Base-by-base conservation (phyloP, 805 yeast species). In the Metschnikowia kunwiensis region DNA sequence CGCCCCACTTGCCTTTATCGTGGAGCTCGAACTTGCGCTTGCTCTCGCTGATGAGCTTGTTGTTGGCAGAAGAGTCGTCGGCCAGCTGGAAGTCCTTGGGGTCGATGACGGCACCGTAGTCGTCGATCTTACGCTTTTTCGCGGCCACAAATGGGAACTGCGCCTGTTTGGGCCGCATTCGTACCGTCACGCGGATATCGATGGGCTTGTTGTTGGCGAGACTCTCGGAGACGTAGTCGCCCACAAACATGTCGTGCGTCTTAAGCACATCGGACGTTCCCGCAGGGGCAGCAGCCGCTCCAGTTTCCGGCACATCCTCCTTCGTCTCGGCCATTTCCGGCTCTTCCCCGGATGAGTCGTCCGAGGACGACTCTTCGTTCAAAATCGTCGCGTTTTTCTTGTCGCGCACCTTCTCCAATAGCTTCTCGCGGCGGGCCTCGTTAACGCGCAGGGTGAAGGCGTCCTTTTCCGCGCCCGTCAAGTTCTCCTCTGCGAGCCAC, bases 61-160 rank as follows among this genome's bases (percentile, higher is more conserved):
- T 55, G 40, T 63, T 62, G 23, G 60, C 53, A 15, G 54, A 62
- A 47, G 77, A 82, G 45, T 78, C 85, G 19, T 44, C 50, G 31
- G 68, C 65, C 37, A 71, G 71, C 44, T 70, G 72, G 51, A 80
- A 83, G 48, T 81, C 82, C 24, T 77, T 75, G 27, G 73, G 72
- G 43, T 82, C 80, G 14, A 89, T 79, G 2, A 80, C 61, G 38
- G 78, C 81, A 20, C 99, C 99, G 57, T 91, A 93, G 47, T 91
- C 97, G 54, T 93, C 97, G 30, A 72, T 64, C 46, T 83, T 77
- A 16, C 74, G 64, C 48, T 77, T 75, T 31, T 69, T 73, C 17
- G 47, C 45, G 1, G 75, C 72, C 24, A 76, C 63, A 48, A 67
- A 83, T 9, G 96, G 97, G 53, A 91, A 93, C 85, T 84, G 82